These are phyloP conservation scores for Flueggea neowawraea DNA, from an alignment of 441 rosid genomes.

Conservation along the genomic window DNA sequence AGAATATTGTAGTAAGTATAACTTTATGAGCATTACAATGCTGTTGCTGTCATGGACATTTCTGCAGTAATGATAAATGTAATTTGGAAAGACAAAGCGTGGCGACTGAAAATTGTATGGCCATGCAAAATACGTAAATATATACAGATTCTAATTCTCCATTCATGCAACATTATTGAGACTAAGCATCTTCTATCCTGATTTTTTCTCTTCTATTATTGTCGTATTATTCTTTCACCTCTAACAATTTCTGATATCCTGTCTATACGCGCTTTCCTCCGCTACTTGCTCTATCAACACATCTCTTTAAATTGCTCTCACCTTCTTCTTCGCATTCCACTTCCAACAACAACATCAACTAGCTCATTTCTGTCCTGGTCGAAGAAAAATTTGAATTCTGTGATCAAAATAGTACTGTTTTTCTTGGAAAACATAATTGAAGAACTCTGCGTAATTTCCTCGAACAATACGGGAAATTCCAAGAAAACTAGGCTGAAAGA, in stretches of 20 bases:
- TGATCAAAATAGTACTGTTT: background rate
- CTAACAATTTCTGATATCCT: constrained; percentile 17
- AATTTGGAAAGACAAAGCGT: too few relatives aligned
- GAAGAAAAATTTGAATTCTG: background rate
- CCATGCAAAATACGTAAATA: constrained; percentile 12
- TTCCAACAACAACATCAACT: constrained; percentile 3
- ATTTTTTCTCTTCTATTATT: constrained; percentile 38
- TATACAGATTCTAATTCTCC: constrained; percentile 45
- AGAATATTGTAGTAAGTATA: too few relatives aligned
- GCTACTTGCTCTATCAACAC: constrained; percentile 34
- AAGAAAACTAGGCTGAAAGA: constrained; percentile 5
- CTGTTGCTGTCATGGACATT: too few relatives aligned
- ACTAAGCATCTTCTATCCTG: constrained; percentile 56
- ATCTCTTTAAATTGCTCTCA: constrained; percentile 23
- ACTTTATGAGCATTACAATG: too few relatives aligned
- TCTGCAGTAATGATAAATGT: too few relatives aligned
- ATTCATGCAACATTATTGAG: constrained; percentile 51
- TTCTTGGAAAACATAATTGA: background rate
- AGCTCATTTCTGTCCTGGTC: background rate
- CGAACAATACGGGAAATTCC: constrained; percentile 16
- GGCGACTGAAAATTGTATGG: background rate
- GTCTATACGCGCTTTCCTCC: constrained; percentile 34
- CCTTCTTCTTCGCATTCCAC: constrained; percentile 12
- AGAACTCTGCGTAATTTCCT: background rate
- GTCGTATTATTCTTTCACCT: constrained; percentile 29